These are phyloP conservation scores for Graphiopsis chlorocephala DNA, from an alignment of 2,329 filamentous ascomycete species.

Conservation along the genomic window DNA sequence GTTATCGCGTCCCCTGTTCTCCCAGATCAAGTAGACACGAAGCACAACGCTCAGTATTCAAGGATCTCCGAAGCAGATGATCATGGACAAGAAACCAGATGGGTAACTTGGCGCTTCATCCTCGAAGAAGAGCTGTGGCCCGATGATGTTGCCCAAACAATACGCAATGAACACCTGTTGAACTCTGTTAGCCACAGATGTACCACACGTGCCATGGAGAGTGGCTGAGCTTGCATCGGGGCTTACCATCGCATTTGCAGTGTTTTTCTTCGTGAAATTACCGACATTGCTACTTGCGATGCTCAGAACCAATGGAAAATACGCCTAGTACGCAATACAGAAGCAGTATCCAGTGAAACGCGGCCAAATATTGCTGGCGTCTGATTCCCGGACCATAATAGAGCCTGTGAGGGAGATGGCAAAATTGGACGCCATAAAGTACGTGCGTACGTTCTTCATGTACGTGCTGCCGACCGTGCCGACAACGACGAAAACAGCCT, in stretches of 20 bases:
- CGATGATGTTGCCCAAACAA: constrained; percentile 44
- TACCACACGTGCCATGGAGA: background rate
- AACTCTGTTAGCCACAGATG: background rate
- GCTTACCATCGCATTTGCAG: background rate
- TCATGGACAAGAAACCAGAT: background rate
- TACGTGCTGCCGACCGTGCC: background rate
- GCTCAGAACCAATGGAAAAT: background rate
- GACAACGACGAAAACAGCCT: background rate
- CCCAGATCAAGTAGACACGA: background rate
- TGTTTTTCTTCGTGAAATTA: background rate
- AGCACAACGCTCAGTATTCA: background rate
- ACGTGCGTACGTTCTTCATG: background rate
- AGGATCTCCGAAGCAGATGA: background rate
- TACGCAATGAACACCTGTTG: constrained; percentile 19
- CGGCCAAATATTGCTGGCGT: background rate
- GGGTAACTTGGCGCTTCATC: constrained; percentile 50
- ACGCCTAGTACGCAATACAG: background rate
- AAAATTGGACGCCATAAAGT: background rate
- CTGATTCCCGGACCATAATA: background rate
- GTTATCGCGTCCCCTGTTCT: background rate
- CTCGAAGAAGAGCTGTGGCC: constrained; percentile 53
- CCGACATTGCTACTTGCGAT: background rate
- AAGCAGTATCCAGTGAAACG: background rate
- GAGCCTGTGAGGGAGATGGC: background rate
- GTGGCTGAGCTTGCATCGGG: background rate